These are phyloP conservation scores for Fremontodendron californicum DNA, from an alignment of 345 rosid genomes.

Conservation along the genomic window DNA sequence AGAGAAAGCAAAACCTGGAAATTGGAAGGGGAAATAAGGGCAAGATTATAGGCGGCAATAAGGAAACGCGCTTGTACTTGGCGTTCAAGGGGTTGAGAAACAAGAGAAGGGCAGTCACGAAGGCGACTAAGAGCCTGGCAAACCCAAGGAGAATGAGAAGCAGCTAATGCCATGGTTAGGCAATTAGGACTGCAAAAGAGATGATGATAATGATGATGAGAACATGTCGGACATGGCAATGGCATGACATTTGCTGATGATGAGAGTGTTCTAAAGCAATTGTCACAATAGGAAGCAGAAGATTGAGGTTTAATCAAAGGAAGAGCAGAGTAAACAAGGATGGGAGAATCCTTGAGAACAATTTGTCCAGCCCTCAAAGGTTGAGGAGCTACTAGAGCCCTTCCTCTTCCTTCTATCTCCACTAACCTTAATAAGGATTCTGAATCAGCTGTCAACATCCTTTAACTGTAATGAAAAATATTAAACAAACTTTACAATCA, in stretches of 20 bases:
- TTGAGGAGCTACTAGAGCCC: slow-evolving; percentile 53
- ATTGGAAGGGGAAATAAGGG: slow-evolving; percentile 44
- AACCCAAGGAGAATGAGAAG: slow-evolving; percentile 62
- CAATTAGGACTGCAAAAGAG: slow-evolving; percentile 55
- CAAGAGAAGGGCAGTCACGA: slow-evolving; percentile 20
- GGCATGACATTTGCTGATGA: slow-evolving; percentile 16
- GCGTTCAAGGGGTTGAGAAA: slow-evolving; percentile 41
- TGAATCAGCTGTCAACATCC: slow-evolving; percentile 11
- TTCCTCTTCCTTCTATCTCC: slow-evolving; percentile 66
- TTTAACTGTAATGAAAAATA: background rate
- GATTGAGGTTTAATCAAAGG: slow-evolving; percentile 33
- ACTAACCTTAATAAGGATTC: slow-evolving; percentile 36
- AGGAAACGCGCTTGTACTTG: slow-evolving; percentile 75
- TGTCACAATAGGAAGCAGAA: slow-evolving; percentile 42
- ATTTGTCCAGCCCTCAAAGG: slow-evolving; percentile 61
- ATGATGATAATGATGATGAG: slow-evolving; percentile 26
- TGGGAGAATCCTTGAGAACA: slow-evolving; percentile 68
- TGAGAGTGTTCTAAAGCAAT: slow-evolving; percentile 47
- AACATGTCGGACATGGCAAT: slow-evolving; percentile 58
- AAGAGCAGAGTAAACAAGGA: slow-evolving; percentile 66
- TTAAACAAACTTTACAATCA: background rate
- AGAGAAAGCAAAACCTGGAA: slow-evolving; percentile 65
- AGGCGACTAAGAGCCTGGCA: slow-evolving; percentile 63
- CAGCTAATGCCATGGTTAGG: slow-evolving; percentile 24
- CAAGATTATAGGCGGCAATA: slow-evolving; percentile 66